These are phyloP conservation scores for Hericium rajendrae DNA, from an alignment of 768 basidiomycete genomes.

Conservation along the genomic window DNA sequence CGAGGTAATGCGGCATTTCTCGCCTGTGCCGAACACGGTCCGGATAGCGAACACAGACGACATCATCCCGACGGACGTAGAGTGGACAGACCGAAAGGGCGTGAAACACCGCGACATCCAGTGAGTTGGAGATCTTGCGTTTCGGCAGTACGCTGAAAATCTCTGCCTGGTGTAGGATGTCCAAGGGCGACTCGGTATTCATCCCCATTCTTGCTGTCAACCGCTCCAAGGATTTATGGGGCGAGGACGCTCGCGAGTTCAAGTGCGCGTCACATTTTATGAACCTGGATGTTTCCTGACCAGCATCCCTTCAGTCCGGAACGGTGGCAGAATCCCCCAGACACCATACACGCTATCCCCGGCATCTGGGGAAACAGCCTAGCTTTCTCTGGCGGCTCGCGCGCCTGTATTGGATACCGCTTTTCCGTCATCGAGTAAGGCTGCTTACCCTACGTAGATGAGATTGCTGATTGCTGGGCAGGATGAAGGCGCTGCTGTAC, in stretches of 20 bases:
- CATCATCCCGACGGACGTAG: constrained; percentile 20
- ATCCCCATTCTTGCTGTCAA: constrained; percentile 24
- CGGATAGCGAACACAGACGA: constrained; percentile 20
- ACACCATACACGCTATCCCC: constrained; percentile 13
- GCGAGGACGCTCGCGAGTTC: constrained; percentile 29
- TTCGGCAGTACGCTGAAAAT: background rate
- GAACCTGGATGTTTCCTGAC: background rate
- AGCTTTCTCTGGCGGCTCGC: constrained; percentile 21
- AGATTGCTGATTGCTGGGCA: background rate
- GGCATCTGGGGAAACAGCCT: constrained; percentile 17
- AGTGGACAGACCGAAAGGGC: constrained; percentile 14
- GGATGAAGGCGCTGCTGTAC: constrained; percentile 14
- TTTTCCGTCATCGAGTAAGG: constrained; percentile 17
- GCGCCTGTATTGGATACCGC: constrained; percentile 20
- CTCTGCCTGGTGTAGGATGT: constrained; percentile 3
- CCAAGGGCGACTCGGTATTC: constrained; percentile 19
- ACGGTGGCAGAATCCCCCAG: constrained; percentile 16
- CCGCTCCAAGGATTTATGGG: constrained; percentile 23
- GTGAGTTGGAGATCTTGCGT: constrained; percentile 4
- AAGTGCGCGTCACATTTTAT: constrained; percentile 2
- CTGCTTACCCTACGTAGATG: too few relatives aligned
- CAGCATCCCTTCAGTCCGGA: constrained; percentile 16
- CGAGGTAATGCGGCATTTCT: constrained; percentile 20
- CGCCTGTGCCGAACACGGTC: constrained; percentile 16
- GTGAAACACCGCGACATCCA: constrained; percentile 3